Evolutionary conservation across 1,284 basidiomycete species (phyloP).

Genomic region (Naganishia liquefaciens): DNA sequence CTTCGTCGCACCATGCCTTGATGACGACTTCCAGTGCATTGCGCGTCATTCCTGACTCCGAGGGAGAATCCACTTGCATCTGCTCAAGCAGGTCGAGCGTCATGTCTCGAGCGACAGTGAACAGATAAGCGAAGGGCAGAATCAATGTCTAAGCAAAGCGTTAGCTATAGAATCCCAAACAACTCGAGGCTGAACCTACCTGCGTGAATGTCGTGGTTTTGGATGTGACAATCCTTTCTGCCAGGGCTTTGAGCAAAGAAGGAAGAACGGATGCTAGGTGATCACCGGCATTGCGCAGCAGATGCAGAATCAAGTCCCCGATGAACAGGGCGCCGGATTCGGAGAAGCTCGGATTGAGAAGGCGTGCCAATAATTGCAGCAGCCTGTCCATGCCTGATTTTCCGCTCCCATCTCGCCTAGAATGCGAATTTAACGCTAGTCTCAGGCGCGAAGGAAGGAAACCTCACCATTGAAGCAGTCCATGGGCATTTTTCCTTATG

Average conservation of each 20-base stretch:
- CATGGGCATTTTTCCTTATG: slow-evolving; percentile 64
- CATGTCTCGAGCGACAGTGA: slow-evolving; percentile 76
- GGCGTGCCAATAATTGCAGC: slow-evolving; percentile 70
- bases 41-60: slow-evolving; percentile 56
- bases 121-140: slow-evolving; percentile 88
- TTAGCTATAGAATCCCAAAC: neutral
- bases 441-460: neutral
- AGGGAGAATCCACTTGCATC: slow-evolving; percentile 55
- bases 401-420: slow-evolving; percentile 61
- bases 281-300: slow-evolving; percentile 76
- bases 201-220: slow-evolving; percentile 86
- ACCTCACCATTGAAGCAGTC: slow-evolving; percentile 21
- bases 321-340: slow-evolving; percentile 87
- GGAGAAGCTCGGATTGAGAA: slow-evolving; percentile 64
- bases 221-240: slow-evolving; percentile 73
- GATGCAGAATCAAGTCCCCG: slow-evolving; percentile 89
- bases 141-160: slow-evolving; percentile 67
- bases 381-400: slow-evolving; percentile 73
- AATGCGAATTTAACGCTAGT: neutral
- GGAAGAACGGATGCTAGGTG: slow-evolving; percentile 69
- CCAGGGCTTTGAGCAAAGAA: slow-evolving; percentile 79
- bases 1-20: slow-evolving; percentile 86
- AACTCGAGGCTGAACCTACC: slow-evolving; percentile 53
- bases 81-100: slow-evolving; percentile 73
- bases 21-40: slow-evolving; percentile 72